A percentile compares a stretch with the other conserved stretches of the same genome.
Evolutionary conservation across 2,329 filamentous ascomycete genomes (phyloP).

Genomic region (Pyricularia grisea): DNA sequence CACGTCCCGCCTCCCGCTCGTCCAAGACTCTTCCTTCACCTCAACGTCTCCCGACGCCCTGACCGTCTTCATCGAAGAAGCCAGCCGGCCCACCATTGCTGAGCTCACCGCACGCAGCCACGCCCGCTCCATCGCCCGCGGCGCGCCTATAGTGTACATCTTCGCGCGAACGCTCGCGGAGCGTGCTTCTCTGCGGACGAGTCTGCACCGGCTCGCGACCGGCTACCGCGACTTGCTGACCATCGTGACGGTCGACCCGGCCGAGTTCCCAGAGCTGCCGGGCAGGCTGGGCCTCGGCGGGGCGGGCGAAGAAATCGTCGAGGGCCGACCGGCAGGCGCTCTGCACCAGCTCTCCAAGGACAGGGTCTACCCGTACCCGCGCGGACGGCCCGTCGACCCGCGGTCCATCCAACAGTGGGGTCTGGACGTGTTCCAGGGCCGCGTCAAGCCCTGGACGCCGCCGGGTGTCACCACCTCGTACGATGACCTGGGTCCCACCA

Average conservation of each 20-base stretch:
- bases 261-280: slow-evolving; percentile 24
- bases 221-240: slow-evolving; percentile 24
- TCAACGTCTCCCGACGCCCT: slow-evolving; percentile 12
- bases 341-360: slow-evolving; percentile 25
- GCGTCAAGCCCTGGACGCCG: slow-evolving; percentile 23
- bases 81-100: slow-evolving; percentile 19
- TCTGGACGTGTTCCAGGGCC: slow-evolving; percentile 26
- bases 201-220: slow-evolving; percentile 20
- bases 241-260: slow-evolving; percentile 23
- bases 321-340: slow-evolving; percentile 15
- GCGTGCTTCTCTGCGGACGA: slow-evolving; percentile 18
- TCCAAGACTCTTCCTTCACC: not conserved
- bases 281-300: slow-evolving; percentile 19
- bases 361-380: slow-evolving; percentile 24
- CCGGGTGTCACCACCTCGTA: slow-evolving; percentile 15
- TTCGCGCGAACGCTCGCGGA: slow-evolving; percentile 20
- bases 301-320: slow-evolving; percentile 5
- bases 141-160: slow-evolving; percentile 27
- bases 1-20: not conserved
- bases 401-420: slow-evolving; percentile 24
- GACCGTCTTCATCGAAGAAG: slow-evolving; percentile 17
- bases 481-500: slow-evolving; percentile 14
- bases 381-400: slow-evolving; percentile 15
- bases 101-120: slow-evolving; percentile 23
- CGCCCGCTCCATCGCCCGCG: slow-evolving; percentile 23